Conservation (phyloP, 2,329 filamentous ascomycete species). For the Akanthomyces uredinophilus region DNA sequence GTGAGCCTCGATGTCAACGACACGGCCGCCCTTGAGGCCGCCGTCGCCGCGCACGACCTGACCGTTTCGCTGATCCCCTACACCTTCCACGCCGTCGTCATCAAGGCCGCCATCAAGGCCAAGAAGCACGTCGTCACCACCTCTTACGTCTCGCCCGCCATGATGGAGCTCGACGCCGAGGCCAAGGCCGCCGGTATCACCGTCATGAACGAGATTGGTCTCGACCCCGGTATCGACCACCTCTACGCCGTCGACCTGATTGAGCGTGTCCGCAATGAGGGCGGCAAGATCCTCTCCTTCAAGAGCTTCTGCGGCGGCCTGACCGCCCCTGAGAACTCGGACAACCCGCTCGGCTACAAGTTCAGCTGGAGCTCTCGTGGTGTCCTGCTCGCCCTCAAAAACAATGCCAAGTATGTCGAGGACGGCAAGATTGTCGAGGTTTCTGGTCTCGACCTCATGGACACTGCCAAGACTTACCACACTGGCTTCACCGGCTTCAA, state of each 20-base stretch:
- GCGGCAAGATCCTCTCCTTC: slow-evolving; percentile 81
- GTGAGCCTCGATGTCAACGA: slow-evolving; percentile 83
- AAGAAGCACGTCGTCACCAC: slow-evolving; percentile 98
- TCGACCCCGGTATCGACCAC: slow-evolving; percentile 56
- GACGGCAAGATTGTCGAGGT: slow-evolving; percentile 70
- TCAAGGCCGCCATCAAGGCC: slow-evolving; percentile 85
- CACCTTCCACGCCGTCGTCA: slow-evolving; percentile 80
- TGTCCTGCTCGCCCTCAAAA: slow-evolving; percentile 80
- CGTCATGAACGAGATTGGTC: slow-evolving; percentile 94
- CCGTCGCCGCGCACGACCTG: slow-evolving; percentile 73
- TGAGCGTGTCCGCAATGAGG: slow-evolving; percentile 76
- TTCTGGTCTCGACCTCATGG: slow-evolving; percentile 70
- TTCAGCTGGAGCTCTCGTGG: slow-evolving; percentile 48
- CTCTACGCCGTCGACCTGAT: slow-evolving; percentile 84
- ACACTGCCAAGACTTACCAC: slow-evolving; percentile 85
- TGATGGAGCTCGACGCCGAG: slow-evolving; percentile 79
- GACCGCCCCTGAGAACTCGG: slow-evolving; percentile 64
- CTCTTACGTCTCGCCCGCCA: slow-evolving; percentile 85
- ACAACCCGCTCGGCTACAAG: slow-evolving; percentile 91
- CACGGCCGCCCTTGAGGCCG: slow-evolving; percentile 70
- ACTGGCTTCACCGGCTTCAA: slow-evolving; percentile 76
- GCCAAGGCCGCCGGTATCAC: slow-evolving; percentile 90
- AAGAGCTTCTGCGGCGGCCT: slow-evolving; percentile 81
- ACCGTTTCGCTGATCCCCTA: slow-evolving; percentile 86
- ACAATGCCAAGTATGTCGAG: slow-evolving; percentile 77